A percentile compares a stretch with the other conserved stretches of the same genome.
These are phyloP conservation scores for Hypoxylon trugodes DNA, from an alignment of 495 filamentous ascomycete genomes.

Conservation along the genomic window DNA sequence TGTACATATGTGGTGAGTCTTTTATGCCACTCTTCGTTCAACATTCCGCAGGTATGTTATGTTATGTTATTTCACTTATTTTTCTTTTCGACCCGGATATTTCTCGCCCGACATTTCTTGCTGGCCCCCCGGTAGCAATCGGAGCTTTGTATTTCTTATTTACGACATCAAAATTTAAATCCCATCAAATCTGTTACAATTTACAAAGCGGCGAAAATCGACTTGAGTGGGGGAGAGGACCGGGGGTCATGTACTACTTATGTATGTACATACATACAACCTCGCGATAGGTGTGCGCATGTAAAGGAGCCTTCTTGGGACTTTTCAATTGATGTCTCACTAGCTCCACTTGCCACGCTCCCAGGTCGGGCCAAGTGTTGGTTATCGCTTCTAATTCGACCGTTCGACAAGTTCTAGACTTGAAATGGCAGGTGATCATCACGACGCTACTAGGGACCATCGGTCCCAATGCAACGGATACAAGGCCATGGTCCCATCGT, in stretches of 20 bases:
- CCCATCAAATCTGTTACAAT: constrained; percentile 27
- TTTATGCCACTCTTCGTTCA: not conserved
- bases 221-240: constrained; percentile 22
- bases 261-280: no score
- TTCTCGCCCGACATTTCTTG: not conserved
- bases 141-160: constrained; percentile 22
- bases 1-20: no score
- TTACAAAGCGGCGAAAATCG: constrained; percentile 29
- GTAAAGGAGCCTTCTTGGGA: not conserved
- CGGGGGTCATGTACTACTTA: constrained; percentile 2
- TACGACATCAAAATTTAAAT: constrained; percentile 18
- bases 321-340: constrained; percentile 25
- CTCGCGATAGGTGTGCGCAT: no score
- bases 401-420: constrained; percentile 28
- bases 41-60: no score
- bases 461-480: constrained; percentile 45
- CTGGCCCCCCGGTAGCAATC: constrained; percentile 13
- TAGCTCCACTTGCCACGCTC: constrained; percentile 43
- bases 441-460: constrained; percentile 24
- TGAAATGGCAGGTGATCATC: constrained; percentile 37
- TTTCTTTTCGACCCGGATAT: constrained; percentile 16
- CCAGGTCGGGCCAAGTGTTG: constrained; percentile 23
- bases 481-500: constrained; percentile 13
- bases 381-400: constrained; percentile 28
- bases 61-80: constrained; percentile 15